Percentiles rank a stretch among this genome's conserved stretches.
Evolutionary conservation across 257 asterid species (phyloP).

Genomic region (Jacaranda mimosifolia): DNA sequence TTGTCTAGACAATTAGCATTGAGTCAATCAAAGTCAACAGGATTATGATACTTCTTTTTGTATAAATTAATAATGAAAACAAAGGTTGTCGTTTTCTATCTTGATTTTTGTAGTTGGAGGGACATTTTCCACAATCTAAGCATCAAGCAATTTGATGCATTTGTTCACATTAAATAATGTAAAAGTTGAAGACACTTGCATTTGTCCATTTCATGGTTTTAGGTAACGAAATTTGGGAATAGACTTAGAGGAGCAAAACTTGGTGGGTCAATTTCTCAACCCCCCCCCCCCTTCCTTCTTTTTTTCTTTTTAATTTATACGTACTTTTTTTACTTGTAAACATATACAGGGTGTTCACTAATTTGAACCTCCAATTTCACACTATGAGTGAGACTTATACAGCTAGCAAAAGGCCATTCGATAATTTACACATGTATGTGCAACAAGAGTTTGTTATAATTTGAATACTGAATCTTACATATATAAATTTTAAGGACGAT

Average conservation of each 20-base stretch:
- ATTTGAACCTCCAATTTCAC: no score
- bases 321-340: no score
- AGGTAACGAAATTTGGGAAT: not conserved
- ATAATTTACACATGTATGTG: no score
- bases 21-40: not conserved
- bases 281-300: no score
- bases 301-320: no score
- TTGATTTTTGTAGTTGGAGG: not conserved
- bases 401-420: no score
- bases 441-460: no score
- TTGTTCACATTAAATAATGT: not conserved
- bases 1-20: not conserved
- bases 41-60: not conserved
- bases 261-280: no score
- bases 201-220: constrained; percentile 17
- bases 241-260: not conserved
- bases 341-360: no score
- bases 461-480: no score
- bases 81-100: not conserved
- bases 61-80: not conserved
- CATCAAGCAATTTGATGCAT: not conserved
- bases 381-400: no score
- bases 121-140: not conserved
- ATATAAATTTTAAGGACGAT: no score
- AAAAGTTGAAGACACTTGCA: not conserved